These are phyloP conservation scores for Apiospora arundinis DNA, from an alignment of 2,329 filamentous ascomycete species.

Conservation along the genomic window DNA sequence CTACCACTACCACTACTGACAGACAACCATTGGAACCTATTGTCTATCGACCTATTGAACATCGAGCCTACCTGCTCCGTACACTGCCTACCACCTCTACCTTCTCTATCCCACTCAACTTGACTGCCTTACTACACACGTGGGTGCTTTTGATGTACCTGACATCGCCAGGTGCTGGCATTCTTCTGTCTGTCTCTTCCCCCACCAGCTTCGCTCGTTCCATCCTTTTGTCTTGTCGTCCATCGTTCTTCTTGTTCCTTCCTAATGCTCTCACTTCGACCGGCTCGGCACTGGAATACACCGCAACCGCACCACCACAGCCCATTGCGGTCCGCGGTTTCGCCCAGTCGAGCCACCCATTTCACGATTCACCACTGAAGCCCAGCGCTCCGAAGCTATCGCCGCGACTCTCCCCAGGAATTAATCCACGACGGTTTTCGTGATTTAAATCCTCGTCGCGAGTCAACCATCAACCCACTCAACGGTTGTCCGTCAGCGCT, in stretches of 20 bases:
- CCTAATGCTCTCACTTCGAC: conserved; percentile 17
- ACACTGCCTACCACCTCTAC: neutral
- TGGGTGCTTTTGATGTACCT: conserved; percentile 12
- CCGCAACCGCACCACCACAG: conserved; percentile 14
- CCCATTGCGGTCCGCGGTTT: conserved; percentile 17
- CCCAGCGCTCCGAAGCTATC: conserved; percentile 6
- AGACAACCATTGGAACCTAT: neutral
- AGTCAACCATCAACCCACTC: neutral
- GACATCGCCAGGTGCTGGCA: conserved; percentile 19
- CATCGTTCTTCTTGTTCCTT: conserved; percentile 15
- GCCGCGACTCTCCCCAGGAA: neutral
- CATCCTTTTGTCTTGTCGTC: conserved; percentile 10
- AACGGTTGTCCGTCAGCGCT: neutral
- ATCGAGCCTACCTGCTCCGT: no score
- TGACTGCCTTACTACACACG: conserved; percentile 12
- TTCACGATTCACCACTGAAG: conserved; percentile 16
- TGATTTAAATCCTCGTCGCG: neutral
- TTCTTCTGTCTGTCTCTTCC: conserved; percentile 16
- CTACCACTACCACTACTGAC: no score
- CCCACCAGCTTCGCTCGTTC: conserved; percentile 18
- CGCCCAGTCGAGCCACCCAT: conserved; percentile 15
- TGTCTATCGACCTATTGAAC: neutral
- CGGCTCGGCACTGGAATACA: conserved; percentile 19
- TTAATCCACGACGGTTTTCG: neutral
- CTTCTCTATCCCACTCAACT: conserved; percentile 19